Evolutionary conservation across 139 green algal genomes (phyloP).

Genomic region (Chlorella sp.): DNA sequence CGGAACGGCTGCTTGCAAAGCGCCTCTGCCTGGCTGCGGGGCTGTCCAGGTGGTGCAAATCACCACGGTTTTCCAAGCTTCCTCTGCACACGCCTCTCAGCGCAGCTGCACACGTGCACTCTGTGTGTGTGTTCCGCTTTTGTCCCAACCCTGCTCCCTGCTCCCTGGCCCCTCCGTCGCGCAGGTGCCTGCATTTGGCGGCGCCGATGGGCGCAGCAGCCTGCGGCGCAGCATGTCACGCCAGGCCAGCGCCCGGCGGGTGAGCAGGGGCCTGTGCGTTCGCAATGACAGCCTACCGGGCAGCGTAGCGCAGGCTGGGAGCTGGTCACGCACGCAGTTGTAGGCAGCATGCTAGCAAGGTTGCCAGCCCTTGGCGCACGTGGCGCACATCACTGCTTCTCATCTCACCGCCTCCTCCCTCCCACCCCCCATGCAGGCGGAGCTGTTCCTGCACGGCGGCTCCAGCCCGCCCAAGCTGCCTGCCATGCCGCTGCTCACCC

Average conservation of each 20-base stretch:
- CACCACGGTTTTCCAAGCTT: neutral
- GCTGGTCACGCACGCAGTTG: neutral
- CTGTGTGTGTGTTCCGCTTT: neutral
- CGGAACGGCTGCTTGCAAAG: no score
- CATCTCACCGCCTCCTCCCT: no score
- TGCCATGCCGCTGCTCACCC: slow-evolving; percentile 18
- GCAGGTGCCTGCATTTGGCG: slow-evolving; percentile 16
- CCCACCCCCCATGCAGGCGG: neutral
- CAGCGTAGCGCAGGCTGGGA: neutral
- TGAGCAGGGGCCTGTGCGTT: neutral
- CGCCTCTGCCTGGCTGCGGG: no score
- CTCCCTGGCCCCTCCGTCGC: neutral
- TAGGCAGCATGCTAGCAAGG: no score
- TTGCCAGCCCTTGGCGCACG: neutral
- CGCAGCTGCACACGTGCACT: neutral
- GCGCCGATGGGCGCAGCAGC: neutral
- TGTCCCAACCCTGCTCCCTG: neutral
- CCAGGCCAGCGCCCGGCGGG: neutral
- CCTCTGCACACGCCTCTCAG: neutral
- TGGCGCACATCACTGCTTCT: neutral
- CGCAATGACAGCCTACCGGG: no score
- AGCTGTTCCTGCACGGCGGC: neutral
- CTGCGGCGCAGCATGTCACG: slow-evolving; percentile 25
- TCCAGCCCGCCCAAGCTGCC: slow-evolving; percentile 25
- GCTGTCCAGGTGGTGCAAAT: no score